These are phyloP conservation scores for Herpetomonas samuelpessoai DNA, from an alignment of 208 protist species.

Conservation along the genomic window DNA sequence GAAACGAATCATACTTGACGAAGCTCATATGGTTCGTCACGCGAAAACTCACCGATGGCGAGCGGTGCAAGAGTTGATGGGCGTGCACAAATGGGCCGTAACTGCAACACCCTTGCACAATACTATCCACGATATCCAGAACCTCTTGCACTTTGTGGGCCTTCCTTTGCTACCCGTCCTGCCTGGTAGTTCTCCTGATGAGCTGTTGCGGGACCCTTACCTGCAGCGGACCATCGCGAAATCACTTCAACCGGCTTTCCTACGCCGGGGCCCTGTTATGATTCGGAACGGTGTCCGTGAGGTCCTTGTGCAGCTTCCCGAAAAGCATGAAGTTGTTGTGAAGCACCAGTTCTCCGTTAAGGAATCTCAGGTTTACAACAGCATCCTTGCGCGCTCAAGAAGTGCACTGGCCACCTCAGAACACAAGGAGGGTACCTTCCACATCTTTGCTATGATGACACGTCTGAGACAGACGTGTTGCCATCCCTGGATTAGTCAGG, in stretches of 20 bases:
- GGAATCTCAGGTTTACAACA: slow-evolving; percentile 87
- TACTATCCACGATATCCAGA: slow-evolving; percentile 91
- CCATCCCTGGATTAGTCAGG: slow-evolving; percentile 87
- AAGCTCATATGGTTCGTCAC: slow-evolving; percentile 94
- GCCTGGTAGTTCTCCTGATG: slow-evolving; percentile 59
- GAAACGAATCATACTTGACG: slow-evolving; percentile 95
- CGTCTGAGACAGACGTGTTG: slow-evolving; percentile 92
- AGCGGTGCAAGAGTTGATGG: slow-evolving; percentile 76
- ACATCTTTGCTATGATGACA: slow-evolving; percentile 94
- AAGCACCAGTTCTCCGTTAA: slow-evolving; percentile 61
- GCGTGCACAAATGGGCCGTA: slow-evolving; percentile 88
- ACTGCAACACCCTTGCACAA: slow-evolving; percentile 95
- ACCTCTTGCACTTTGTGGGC: slow-evolving; percentile 83
- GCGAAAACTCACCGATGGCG: slow-evolving; percentile 77
- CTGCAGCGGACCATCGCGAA: slow-evolving; percentile 80
- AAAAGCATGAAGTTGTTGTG: slow-evolving; percentile 69
- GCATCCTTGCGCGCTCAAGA: slow-evolving; percentile 72
- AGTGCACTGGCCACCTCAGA: slow-evolving; percentile 67
- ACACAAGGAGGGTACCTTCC: slow-evolving; percentile 61
- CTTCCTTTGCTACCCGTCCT: slow-evolving; percentile 74
- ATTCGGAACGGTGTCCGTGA: slow-evolving; percentile 76
- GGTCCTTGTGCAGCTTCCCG: slow-evolving; percentile 77
- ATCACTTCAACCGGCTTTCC: slow-evolving; percentile 86
- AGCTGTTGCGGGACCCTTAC: slow-evolving; percentile 70
- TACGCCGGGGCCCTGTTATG: slow-evolving; percentile 86